Evolutionary conservation across 495 filamentous ascomycete species (phyloP), one percentile per base, ranked within the genome.

Genomic region (Penicillium canariense): DNA sequence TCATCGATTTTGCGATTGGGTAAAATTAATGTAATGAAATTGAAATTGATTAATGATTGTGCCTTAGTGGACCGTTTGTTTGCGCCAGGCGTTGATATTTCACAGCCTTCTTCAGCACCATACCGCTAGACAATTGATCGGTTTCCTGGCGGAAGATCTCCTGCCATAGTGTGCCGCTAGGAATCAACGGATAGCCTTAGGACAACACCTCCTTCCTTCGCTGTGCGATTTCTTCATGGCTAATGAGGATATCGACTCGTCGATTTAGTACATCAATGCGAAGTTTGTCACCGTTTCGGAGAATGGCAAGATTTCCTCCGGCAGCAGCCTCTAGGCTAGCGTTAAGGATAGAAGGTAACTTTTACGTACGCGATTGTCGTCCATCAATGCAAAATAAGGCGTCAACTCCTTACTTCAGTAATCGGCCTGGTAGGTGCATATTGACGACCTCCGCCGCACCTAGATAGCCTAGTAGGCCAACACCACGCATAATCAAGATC

Each of bases 261-360:
- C 76, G 73, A 54, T 77, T 78, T 49, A 68, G 78, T 51, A 83
- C 62, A 55, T 85, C 82, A 40, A 85, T 79, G 6, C 79, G 70
- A 15, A 85, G 62, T 43, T 68, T 73, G 56, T 85, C 82, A 11
- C 81, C 81, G 51, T 84, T 75, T 17, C 65, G 66, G 18, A 84
- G 55, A 26, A 85, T 61, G 30, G 73, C 81, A 17, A 85, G 69
- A 28, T 83, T 83, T 9, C 82, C 81, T 7, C 82, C 81, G 12
- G 80, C 79, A n/a, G 81, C 80, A 36, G 82, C 82, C 54, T 85
- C 82, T 9, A 81, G 82, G 44, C 76, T 81, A 14, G 78, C 79
- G 54, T 82, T 81, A 17, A 81, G 60, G 45, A 83, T 83, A 18
- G 77, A 81, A 10, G 77, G 77, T 1, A 75, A 81, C 2, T 72